phyloP scores from a whole-genome alignment of 1,284 basidiomycete genomes.

The Wolfiporia cocos region DNA sequence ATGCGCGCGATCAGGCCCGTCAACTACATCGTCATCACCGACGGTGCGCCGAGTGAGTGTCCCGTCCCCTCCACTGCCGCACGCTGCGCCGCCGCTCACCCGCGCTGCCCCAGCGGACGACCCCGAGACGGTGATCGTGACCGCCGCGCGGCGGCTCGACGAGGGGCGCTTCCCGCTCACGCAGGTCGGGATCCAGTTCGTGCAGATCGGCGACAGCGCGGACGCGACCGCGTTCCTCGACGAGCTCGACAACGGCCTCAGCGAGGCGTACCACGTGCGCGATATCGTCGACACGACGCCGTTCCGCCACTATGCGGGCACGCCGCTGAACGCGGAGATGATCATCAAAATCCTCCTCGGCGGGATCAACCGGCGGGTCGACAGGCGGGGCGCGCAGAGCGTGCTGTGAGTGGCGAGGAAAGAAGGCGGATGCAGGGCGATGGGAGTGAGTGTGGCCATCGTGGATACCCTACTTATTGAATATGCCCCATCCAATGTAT shows the following conservation, averaged over 20 bases:
- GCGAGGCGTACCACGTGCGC: slow-evolving; percentile 26
- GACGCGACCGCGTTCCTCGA: slow-evolving; percentile 39
- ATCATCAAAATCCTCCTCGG: slow-evolving; percentile 51
- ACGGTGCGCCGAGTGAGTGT: slow-evolving; percentile 48
- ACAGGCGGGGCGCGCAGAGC: slow-evolving; percentile 30
- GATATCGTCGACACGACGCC: slow-evolving; percentile 58
- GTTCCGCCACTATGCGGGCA: slow-evolving; percentile 36
- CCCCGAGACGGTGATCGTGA: slow-evolving; percentile 40
- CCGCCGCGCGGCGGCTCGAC: slow-evolving; percentile 43
- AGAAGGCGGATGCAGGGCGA: too few relatives aligned
- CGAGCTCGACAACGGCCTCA: slow-evolving; percentile 43
- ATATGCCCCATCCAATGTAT: too few relatives aligned
- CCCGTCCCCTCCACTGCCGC: background rate
- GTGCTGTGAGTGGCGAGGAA: too few relatives aligned
- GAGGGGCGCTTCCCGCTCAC: slow-evolving; percentile 41
- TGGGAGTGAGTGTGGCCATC: too few relatives aligned
- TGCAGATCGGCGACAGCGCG: slow-evolving; percentile 47
- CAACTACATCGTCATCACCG: slow-evolving; percentile 58
- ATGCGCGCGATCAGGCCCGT: slow-evolving; percentile 42
- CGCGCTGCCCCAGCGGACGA: slow-evolving; percentile 39
- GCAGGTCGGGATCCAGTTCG: slow-evolving; percentile 57
- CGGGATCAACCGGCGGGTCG: slow-evolving; percentile 51
- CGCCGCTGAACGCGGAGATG: slow-evolving; percentile 34
- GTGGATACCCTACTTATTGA: too few relatives aligned
- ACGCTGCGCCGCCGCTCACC: background rate